phyloP scores from a whole-genome alignment of 257 asterid genomes.

The Catharanthus roseus region DNA sequence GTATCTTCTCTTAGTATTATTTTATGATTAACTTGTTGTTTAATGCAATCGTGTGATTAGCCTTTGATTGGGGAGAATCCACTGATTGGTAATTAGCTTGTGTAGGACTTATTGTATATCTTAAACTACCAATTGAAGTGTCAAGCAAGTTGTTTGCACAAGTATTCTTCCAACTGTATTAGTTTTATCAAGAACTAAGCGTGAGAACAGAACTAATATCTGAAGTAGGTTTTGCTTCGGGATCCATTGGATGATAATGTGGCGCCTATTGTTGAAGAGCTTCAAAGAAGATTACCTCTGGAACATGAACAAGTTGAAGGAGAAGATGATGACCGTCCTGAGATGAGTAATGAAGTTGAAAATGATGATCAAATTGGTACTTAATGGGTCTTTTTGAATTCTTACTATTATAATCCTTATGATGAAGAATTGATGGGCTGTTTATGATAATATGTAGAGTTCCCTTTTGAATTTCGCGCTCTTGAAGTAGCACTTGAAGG shows the following conservation, averaged over 20 bases:
- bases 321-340: constrained; percentile 59
- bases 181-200: neutral
- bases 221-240: constrained; percentile 60
- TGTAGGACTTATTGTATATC: too few relatives aligned
- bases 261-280: constrained; percentile 71
- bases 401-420: too few relatives aligned
- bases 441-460: constrained; percentile 37
- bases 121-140: too few relatives aligned
- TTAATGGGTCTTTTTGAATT: neutral
- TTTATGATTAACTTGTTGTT: too few relatives aligned
- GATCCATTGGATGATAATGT: constrained; percentile 78
- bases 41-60: too few relatives aligned
- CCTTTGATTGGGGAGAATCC: too few relatives aligned
- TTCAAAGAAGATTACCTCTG: constrained; percentile 67
- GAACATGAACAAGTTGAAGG: constrained; percentile 48
- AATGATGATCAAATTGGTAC: constrained; percentile 47
- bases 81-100: too few relatives aligned
- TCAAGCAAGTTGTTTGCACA: too few relatives aligned
- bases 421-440: neutral
- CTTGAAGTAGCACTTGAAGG: constrained; percentile 89
- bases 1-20: too few relatives aligned
- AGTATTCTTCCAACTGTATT: too few relatives aligned
- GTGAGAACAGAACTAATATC: neutral
- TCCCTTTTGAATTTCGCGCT: constrained; percentile 88
- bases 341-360: constrained; percentile 33